Evolutionary conservation across 2,329 filamentous ascomycete species (phyloP).

Genomic region (Ophiognomonia clavigignenti-juglandacearum): DNA sequence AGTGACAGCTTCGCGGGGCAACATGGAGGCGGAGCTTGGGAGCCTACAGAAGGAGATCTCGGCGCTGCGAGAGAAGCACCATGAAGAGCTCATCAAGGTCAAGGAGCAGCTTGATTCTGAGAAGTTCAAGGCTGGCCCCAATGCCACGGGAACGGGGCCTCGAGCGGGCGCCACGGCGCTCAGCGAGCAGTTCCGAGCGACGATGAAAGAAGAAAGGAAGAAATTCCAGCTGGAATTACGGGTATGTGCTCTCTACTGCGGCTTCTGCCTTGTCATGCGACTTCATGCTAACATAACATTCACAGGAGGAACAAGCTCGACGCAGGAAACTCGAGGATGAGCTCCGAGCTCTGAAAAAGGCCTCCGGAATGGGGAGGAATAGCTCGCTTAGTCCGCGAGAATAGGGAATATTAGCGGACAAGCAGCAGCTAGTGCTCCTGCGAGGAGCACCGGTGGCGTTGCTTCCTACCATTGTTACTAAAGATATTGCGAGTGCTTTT

Average conservation of each 20-base stretch:
- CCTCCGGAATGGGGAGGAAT: slow-evolving; percentile 34
- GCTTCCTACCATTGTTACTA: neutral
- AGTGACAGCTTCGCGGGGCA: slow-evolving; percentile 27
- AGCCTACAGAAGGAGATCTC: slow-evolving; percentile 32
- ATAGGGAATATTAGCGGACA: slow-evolving; percentile 4
- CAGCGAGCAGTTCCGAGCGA: slow-evolving; percentile 51
- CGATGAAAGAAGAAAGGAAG: slow-evolving; percentile 53
- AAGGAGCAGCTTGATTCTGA: slow-evolving; percentile 49
- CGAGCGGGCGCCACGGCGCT: slow-evolving; percentile 46
- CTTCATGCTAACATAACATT: slow-evolving; percentile 23
- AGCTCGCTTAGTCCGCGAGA: slow-evolving; percentile 36
- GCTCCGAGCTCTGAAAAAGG: slow-evolving; percentile 37
- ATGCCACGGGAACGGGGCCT: slow-evolving; percentile 26
- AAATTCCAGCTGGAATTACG: slow-evolving; percentile 51
- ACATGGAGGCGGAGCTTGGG: slow-evolving; percentile 35
- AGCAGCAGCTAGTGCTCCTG: neutral
- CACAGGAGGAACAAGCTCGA: slow-evolving; percentile 45
- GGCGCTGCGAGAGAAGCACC: slow-evolving; percentile 32
- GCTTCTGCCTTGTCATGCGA: no score
- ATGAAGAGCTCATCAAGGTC: slow-evolving; percentile 37
- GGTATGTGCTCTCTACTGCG: slow-evolving; percentile 26
- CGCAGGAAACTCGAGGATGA: slow-evolving; percentile 48
- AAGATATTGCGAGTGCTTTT: no score
- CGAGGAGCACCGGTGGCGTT: slow-evolving; percentile 1
- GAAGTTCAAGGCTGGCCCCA: slow-evolving; percentile 36